These are phyloP conservation scores for Kalmanozyma brasiliensis DNA, from an alignment of 1,284 basidiomycete genomes.

Conservation along the genomic window DNA sequence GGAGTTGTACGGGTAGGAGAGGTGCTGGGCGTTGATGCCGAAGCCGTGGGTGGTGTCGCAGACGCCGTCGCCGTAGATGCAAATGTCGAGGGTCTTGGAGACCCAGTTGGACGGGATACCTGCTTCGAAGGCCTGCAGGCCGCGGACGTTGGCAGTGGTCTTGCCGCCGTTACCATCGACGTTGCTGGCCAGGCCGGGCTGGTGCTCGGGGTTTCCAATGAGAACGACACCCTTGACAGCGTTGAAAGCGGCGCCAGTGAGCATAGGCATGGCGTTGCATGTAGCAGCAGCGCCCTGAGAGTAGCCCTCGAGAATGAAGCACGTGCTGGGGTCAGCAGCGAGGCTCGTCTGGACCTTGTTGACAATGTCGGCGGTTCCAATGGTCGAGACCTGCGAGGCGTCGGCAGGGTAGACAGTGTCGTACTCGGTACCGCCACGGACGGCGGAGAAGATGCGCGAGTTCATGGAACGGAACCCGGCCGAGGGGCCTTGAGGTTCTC, in stretches of 20 bases:
- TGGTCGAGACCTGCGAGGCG: constrained; percentile 48
- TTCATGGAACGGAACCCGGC: constrained; percentile 52
- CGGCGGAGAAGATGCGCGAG: constrained; percentile 23
- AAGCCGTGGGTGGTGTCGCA: constrained; percentile 52
- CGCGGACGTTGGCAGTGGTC: constrained; percentile 46
- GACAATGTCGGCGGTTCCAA: constrained; percentile 56
- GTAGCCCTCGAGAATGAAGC: constrained; percentile 52
- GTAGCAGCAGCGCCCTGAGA: constrained; percentile 65
- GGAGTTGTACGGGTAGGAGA: constrained; percentile 45
- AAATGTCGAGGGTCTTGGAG: constrained; percentile 63
- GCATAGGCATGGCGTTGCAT: constrained; percentile 50
- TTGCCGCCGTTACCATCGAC: constrained; percentile 60
- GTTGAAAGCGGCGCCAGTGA: constrained; percentile 44
- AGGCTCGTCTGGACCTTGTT: constrained; percentile 24
- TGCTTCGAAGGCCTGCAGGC: constrained; percentile 21
- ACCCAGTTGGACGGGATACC: constrained; percentile 56
- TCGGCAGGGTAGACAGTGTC: constrained; percentile 64
- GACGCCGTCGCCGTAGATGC: constrained; percentile 63
- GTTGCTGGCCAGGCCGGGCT: constrained; percentile 61
- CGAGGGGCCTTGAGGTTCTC: constrained; percentile 62
- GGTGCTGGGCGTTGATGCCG: constrained; percentile 59
- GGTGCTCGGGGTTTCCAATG: constrained; percentile 64
- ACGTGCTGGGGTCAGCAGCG: constrained; percentile 22
- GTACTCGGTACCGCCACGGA: constrained; percentile 52
- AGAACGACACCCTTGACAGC: constrained; percentile 66